Evolutionary conservation across 768 basidiomycete genomes (phyloP), one percentile per base, ranked within the genome.

Genomic region (Suillus sp.): DNA sequence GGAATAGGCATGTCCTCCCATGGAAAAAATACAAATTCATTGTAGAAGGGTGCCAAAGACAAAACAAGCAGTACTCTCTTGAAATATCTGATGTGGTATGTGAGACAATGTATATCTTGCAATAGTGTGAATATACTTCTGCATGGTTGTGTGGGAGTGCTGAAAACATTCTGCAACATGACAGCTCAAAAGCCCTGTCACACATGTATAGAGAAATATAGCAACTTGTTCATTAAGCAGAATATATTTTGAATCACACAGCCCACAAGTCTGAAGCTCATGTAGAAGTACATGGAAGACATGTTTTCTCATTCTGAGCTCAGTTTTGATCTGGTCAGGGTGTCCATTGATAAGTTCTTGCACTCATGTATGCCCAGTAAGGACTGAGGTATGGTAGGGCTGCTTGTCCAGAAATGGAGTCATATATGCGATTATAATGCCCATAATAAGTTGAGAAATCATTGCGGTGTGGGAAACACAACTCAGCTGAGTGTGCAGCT

Each of bases 291-390:
- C 51, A 32, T 61, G n/a, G 54, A 72, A 75, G 10, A 74, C 69
- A 66, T 73, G 63, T 14, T 67, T 47, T 2, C 60, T 53, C 40
- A 74, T 60, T 8, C 73, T 71, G 37, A 73, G 69, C 34, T 67
- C 61, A 22, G 47, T 62, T 20, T 63, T 25, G n/a, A 73, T 72
- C 13, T 59, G 45, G 6, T 70, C 50, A 6, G 65, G 67, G 65
- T 74, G 71, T 13, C 72, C 71, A 54, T 58, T 32, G 18, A 70
- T 54, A 2, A 74, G 65, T 51, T 73, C 72, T 16, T 60, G 43
- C 10, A 74, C 67, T 68, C 69, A 74, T 20, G 32, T 61, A n/a
- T 67, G 48, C 9, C 73, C 71, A 8, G 68, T 65, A 8, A 74
- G 66, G 30, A 64, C 62, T 40, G 71, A 73, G 5, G 68, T 73